These are phyloP conservation scores for Didymella pomorum DNA, from an alignment of 2,329 filamentous ascomycete genomes.

Conservation along the genomic window DNA sequence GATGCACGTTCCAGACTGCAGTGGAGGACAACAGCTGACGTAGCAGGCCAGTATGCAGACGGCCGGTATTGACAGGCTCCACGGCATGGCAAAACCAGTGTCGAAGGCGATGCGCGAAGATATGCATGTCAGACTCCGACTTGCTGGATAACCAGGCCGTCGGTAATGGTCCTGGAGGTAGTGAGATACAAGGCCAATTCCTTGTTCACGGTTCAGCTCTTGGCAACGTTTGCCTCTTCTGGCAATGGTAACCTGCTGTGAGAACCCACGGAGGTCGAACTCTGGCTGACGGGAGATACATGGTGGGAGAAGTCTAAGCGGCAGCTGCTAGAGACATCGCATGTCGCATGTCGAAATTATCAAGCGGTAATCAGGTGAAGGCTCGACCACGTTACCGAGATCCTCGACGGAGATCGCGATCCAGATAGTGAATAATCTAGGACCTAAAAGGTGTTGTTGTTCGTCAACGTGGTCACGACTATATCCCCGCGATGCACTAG, in stretches of 20 bases:
- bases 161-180: background rate
- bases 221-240: background rate
- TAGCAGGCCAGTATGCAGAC: background rate
- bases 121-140: background rate
- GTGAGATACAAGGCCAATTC: background rate
- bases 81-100: background rate
- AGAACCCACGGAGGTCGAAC: background rate
- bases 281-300: background rate
- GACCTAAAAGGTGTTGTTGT: background rate
- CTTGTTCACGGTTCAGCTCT: conserved; percentile 4
- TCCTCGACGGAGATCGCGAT: background rate
- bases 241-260: background rate
- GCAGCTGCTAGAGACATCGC: background rate
- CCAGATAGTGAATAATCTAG: background rate
- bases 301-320: background rate
- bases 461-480: background rate
- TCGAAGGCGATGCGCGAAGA: background rate
- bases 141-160: background rate
- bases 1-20: background rate
- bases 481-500: background rate
- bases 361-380: background rate
- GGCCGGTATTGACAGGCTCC: background rate
- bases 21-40: conserved; percentile 3
- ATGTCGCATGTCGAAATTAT: background rate
- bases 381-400: background rate